Conservation (phyloP, 2,329 filamentous ascomycete genomes). For the Metarhizium guizhouense region DNA sequence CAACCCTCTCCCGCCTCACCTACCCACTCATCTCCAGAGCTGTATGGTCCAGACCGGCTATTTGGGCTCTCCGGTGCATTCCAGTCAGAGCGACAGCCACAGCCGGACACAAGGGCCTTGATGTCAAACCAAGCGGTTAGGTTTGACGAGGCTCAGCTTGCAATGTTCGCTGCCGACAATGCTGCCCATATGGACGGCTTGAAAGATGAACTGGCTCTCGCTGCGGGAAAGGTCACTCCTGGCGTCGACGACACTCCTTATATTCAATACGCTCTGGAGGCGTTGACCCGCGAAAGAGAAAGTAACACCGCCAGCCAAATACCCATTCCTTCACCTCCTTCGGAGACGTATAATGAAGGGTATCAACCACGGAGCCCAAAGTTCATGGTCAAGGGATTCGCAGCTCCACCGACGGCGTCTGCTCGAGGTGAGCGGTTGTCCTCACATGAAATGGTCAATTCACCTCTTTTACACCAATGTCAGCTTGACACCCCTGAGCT, state of each 20-base stretch:
- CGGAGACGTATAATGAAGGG: constrained; percentile 22
- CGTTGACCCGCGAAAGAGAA: constrained; percentile 68
- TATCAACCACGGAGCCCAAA: constrained; percentile 11
- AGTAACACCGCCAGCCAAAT: constrained; percentile 40
- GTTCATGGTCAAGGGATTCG: constrained; percentile 1
- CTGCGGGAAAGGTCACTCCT: constrained; percentile 54
- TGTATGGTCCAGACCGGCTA: constrained; percentile 35
- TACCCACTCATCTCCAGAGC: constrained; percentile 29
- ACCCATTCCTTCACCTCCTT: constrained; percentile 32
- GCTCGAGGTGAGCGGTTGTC: background rate
- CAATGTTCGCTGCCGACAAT: constrained; percentile 28
- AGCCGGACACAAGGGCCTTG: background rate
- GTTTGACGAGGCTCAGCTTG: constrained; percentile 30
- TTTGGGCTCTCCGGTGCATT: constrained; percentile 18
- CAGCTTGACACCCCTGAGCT: background rate
- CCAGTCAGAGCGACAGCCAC: constrained; percentile 5
- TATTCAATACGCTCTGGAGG: constrained; percentile 82
- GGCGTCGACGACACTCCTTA: constrained; percentile 79
- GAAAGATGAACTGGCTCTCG: constrained; percentile 42
- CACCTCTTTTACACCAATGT: background rate
- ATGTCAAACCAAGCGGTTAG: constrained; percentile 16
- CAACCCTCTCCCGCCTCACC: constrained; percentile 25
- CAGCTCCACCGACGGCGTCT: background rate
- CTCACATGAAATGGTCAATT: background rate
- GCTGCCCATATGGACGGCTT: constrained; percentile 28